Percentiles rank a stretch among this genome's conserved stretches.
phyloP scores from a whole-genome alignment of 192 early-diverging fungal species.

The Entomortierella lignicola region DNA sequence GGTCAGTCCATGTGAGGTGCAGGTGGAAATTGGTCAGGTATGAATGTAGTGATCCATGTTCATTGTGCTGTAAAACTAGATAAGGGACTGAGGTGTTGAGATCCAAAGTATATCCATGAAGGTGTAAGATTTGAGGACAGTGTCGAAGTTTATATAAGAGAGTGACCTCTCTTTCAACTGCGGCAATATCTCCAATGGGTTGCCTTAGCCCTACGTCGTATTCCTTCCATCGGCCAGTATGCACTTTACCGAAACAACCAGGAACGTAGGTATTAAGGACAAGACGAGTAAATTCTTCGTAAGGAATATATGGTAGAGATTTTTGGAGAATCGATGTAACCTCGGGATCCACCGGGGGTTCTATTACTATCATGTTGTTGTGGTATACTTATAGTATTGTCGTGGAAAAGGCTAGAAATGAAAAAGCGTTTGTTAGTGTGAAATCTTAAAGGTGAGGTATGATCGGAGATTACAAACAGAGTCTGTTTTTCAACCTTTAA shows the following conservation, averaged over 20 bases:
- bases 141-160: constrained; percentile 21
- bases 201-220: constrained; percentile 31
- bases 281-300: constrained; percentile 28
- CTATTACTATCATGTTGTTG: constrained; percentile 35
- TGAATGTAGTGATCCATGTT: constrained; percentile 45
- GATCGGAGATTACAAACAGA: not conserved
- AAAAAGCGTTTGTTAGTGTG: not conserved
- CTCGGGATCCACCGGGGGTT: constrained; percentile 24
- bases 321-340: constrained; percentile 23
- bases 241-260: constrained; percentile 23
- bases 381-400: too few species aligned
- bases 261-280: constrained; percentile 31
- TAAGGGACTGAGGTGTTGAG: constrained; percentile 17
- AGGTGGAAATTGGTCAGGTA: constrained; percentile 46
- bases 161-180: constrained; percentile 31
- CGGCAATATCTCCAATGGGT: constrained; percentile 19
- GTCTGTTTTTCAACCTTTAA: too few species aligned
- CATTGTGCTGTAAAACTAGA: constrained; percentile 40
- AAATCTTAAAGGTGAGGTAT: not conserved
- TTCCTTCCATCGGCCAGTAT: constrained; percentile 47
- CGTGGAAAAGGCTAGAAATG: not conserved
- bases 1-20: constrained; percentile 50
- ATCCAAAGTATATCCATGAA: constrained; percentile 43
- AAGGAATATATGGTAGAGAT: constrained; percentile 22
- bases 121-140: constrained; percentile 33